Percentiles rank a stretch among this genome's conserved stretches.
Evolutionary conservation across 2,329 filamentous ascomycete species (phyloP).

Genomic region (Beauveria rudraprayagi): DNA sequence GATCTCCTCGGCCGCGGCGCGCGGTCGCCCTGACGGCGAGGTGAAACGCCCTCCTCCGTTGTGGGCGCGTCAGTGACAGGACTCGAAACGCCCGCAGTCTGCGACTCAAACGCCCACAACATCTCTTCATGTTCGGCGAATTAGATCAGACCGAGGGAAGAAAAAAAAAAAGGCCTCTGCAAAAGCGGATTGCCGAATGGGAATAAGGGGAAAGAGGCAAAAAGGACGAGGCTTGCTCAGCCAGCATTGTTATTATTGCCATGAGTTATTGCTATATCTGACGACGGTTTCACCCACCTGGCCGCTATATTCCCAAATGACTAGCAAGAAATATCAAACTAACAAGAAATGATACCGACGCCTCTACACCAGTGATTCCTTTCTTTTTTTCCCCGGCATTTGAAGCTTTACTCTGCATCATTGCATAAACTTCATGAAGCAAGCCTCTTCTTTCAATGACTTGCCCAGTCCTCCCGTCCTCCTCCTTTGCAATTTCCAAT

Average conservation of each 20-base stretch:
- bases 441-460: not conserved
- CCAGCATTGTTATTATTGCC: conserved; percentile 3
- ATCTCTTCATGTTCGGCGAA: not conserved
- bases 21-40: not conserved
- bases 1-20: not conserved
- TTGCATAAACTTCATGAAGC: conserved; percentile 1
- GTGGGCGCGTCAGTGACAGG: not conserved
- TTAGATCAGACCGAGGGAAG: not conserved
- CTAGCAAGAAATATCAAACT: not conserved
- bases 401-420: not conserved
- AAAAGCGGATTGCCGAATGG: not conserved
- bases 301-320: not conserved
- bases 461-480: not conserved
- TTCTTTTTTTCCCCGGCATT: not conserved
- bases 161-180: not conserved
- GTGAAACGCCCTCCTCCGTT: conserved; percentile 6
- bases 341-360: not conserved
- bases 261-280: not conserved
- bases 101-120: not conserved
- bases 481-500: not conserved
- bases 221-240: not conserved
- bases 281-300: conserved; percentile 2
- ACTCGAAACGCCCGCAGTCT: not conserved
- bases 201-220: not conserved
- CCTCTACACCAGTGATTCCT: not conserved